phyloP scores from a whole-genome alignment of 805 yeast genomes.

The Candida jianshihensis region DNA sequence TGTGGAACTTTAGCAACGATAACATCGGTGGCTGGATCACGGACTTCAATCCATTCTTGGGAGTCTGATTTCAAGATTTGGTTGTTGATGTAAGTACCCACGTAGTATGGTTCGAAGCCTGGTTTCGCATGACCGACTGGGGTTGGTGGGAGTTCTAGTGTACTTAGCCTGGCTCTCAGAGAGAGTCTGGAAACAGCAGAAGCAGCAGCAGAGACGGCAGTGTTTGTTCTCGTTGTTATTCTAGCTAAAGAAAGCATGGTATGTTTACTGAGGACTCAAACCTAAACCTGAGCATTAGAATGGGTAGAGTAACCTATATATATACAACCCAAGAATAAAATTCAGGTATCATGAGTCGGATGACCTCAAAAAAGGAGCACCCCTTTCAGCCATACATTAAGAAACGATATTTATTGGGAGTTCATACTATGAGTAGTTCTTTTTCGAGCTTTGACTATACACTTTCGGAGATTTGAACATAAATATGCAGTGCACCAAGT shows the following conservation, averaged over 20 bases:
- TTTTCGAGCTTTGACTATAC: too few relatives aligned
- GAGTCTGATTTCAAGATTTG: constrained; percentile 42
- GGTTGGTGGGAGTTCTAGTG: constrained; percentile 21
- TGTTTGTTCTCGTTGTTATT: constrained; percentile 9
- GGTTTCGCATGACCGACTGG: constrained; percentile 36
- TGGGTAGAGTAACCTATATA: too few relatives aligned
- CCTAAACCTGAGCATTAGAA: too few relatives aligned
- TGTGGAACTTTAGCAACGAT: constrained; percentile 68
- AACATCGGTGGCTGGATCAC: constrained; percentile 69
- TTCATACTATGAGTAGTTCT: too few relatives aligned
- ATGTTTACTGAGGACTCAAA: not conserved
- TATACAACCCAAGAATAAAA: too few relatives aligned
- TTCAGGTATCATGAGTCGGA: not conserved
- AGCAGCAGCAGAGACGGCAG: constrained; percentile 4
- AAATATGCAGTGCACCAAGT: not conserved
- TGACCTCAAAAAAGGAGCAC: not conserved
- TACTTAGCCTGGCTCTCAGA: constrained; percentile 15
- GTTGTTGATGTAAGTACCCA: constrained; percentile 44
- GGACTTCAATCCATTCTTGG: constrained; percentile 56
- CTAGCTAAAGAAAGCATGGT: constrained; percentile 9
- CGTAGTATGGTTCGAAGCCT: constrained; percentile 38
- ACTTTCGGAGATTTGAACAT: not conserved
- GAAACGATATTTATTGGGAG: not conserved
- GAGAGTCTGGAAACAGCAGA: constrained; percentile 4
- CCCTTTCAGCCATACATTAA: not conserved